Base-by-base conservation (phyloP, 805 yeast genomes). In the Lipomyces spencermartinsiae region DNA sequence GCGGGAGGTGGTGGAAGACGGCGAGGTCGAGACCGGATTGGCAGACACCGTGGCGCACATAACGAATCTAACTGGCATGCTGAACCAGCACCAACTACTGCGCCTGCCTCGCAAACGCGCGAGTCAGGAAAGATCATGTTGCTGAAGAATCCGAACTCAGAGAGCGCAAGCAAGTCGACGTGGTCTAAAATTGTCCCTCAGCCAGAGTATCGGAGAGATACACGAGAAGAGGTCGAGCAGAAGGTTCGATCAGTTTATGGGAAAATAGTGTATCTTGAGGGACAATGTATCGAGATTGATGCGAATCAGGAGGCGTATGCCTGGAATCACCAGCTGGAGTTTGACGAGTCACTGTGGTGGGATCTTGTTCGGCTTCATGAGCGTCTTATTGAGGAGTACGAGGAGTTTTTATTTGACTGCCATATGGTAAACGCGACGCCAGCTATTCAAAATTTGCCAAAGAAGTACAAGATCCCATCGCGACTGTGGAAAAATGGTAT, bases 401-500 rank as follows among this genome's bases (percentile, higher is more conserved):
- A 69, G n/a, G 70, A 67, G 34, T 69, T 64, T 43, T 12, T 69
- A 37, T 68, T 69, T 49, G 61, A 61, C 4, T 68, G 68, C 56
- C 19, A 37, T 37, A 34, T 60, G 34, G 56, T 63, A 7, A 61
- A 62, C 37, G 67, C 68, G 2, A 35, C 67, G 19, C 63, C 61
- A 14, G 14, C 59, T 12, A 58, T 70, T 22, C 54, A 55, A 7
- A 55, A 49, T 19, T 57, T 66, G 58, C 71, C 72, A n/a, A 43
- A 43, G n/a, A 67, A 67, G 51, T 60, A 65, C 57, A 57, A 59
- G 31, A 65, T 70, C 19, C 65, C 65, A 2, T 49, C 63, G 14
- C 67, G 73, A 25, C 35, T 70, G 61, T 70, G 73, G 73, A 62
- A 58, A 14, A 35, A 39, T 35, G 71, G 69, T 12, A 62, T 68